These are phyloP conservation scores for Tetracentron sinense DNA, from an alignment of 164 flowering plant species.

Conservation along the genomic window DNA sequence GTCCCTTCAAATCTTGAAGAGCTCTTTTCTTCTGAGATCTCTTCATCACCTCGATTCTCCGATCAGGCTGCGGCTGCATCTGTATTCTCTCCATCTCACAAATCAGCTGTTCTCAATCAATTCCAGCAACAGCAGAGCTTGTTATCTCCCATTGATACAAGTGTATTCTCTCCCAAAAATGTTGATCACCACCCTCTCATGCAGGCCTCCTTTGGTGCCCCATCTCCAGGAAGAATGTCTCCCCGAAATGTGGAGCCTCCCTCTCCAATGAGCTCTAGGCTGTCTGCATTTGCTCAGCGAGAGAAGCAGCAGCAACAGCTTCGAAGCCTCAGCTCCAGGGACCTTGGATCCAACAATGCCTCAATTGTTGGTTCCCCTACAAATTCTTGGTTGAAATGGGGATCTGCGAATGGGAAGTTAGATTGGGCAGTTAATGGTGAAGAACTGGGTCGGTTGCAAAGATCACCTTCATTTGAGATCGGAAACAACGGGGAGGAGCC, in stretches of 20 bases:
- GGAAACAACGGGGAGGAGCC: constrained; percentile 41
- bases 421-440: constrained; percentile 35
- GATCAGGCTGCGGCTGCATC: constrained; percentile 54
- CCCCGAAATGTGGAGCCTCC: constrained; percentile 70
- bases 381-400: constrained; percentile 33
- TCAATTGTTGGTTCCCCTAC: constrained; percentile 23
- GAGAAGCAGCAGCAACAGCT: constrained; percentile 30
- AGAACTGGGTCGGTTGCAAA: constrained; percentile 12
- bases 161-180: constrained; percentile 55
- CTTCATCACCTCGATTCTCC: constrained; percentile 55
- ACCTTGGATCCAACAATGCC: constrained; percentile 22
- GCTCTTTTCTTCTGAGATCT: constrained; percentile 60
- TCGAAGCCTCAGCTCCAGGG: constrained; percentile 26
- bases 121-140: constrained; percentile 84
- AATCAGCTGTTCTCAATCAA: constrained; percentile 67
- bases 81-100: constrained; percentile 77
- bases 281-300: constrained; percentile 27
- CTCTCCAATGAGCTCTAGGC: constrained; percentile 30
- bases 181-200: constrained; percentile 56
- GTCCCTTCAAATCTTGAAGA: constrained; percentile 84
- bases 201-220: constrained; percentile 62
- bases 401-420: constrained; percentile 28
- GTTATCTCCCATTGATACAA: constrained; percentile 75
- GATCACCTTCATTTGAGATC: constrained; percentile 22
- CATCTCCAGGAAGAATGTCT: constrained; percentile 80